A percentile compares a stretch with the other conserved stretches of the same genome.
Evolutionary conservation across 2,329 filamentous ascomycete species (phyloP).

Genomic region (Apiospora pterosperma): DNA sequence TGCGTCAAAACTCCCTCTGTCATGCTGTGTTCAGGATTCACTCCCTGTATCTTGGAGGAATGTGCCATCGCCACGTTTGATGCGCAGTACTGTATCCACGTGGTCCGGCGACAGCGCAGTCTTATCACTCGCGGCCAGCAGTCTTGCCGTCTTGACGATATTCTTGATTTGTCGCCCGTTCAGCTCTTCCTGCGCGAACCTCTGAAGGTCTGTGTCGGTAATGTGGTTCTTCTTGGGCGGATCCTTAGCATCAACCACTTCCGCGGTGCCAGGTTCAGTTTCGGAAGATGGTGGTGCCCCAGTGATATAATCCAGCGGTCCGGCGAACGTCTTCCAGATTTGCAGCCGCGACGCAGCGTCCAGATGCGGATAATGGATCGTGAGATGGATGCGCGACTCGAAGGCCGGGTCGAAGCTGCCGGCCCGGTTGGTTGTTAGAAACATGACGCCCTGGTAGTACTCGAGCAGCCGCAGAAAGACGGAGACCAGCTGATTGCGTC

Average conservation of each 20-base stretch:
- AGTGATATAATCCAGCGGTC: too few species aligned
- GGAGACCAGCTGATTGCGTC: conserved; percentile 14
- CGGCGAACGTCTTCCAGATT: conserved; percentile 22
- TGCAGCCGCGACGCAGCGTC: conserved; percentile 12
- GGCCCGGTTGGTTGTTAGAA: conserved; percentile 18
- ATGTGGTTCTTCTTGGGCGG: too few species aligned
- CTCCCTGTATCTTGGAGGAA: too few species aligned
- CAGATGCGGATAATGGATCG: conserved; percentile 16
- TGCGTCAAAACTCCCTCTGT: too few species aligned
- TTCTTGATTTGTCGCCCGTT: background rate
- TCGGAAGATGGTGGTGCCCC: too few species aligned
- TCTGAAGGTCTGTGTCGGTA: background rate
- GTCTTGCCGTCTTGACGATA: background rate
- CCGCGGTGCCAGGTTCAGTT: background rate
- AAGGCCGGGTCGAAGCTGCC: conserved; percentile 19
- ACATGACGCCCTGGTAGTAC: conserved; percentile 17
- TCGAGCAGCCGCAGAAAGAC: conserved; percentile 15
- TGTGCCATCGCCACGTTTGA: too few species aligned
- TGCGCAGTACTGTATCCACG: background rate
- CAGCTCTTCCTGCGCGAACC: background rate
- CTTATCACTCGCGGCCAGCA: background rate
- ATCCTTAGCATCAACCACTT: background rate
- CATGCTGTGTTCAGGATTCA: too few species aligned
- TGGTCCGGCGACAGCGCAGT: background rate
- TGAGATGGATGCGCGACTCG: conserved; percentile 19